Base-by-base conservation (phyloP, 2,329 filamentous ascomycete genomes). In the Ceratocystis cubensis region DNA sequence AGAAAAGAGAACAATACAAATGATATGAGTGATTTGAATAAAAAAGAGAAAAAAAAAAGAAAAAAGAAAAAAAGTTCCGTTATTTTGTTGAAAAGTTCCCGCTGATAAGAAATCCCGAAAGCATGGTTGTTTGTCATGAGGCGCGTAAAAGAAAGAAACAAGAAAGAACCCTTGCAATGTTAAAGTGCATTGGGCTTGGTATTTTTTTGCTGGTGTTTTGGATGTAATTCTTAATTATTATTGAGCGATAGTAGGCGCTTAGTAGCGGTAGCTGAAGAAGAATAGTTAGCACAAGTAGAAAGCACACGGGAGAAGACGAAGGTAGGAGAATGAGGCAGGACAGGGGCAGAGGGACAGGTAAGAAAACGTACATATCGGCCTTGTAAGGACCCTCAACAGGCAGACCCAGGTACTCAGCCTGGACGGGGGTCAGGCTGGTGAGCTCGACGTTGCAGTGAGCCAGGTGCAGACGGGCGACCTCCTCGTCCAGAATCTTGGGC, bases 401-500 rank as follows among this genome's bases (percentile, higher is more conserved):
- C 72, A 99, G 83, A 73, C 91, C 86, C 76, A 97, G 88, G 83
- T 99, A 99, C 75, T 97, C 94, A 72, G 91, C 88, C 84, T 99
- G 94, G 73, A 88, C 88, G 69, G 82, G 75, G 75, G 86, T 90
- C 76, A 99, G 87, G 78, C 86, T 87, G 77, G 88, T 89, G 75
- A 99, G 86, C 85, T 97, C 91, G 75, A 84, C 94, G 80, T 96
- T 95, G 83, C 91, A 88, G 83, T 97, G 94, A 71, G 82, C 85
- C 72, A 96, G 82, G 82, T 99, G 94, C 72, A 96, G 89, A 76
- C 88, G 85, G 76, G 94, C 94, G 75, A 99, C 94, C 82, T 96
- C 91, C 87, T 99, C 94, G 75, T 99, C 94, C 71, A 99, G 87
- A 75, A 96, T 91, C 91, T 99, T 99, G 79, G 94, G 94, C 73